These are phyloP conservation scores for Talaromyces sp. DNA, from an alignment of 2,329 filamentous ascomycete species.

Conservation along the genomic window DNA sequence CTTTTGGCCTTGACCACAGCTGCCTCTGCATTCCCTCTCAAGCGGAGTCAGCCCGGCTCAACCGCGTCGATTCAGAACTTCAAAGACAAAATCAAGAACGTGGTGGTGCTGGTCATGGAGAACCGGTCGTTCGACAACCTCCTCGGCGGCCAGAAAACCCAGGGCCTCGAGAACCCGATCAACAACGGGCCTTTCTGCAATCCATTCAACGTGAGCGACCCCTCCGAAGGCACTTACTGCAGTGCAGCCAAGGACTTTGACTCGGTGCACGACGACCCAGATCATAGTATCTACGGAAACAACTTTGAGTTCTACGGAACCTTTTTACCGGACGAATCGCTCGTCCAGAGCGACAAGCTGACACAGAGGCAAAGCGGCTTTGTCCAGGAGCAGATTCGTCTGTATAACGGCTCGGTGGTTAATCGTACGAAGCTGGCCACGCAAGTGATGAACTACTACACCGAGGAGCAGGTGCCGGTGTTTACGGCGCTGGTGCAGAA, in stretches of 20 bases:
- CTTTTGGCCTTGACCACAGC: constrained; percentile 8
- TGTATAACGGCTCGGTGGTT: constrained; percentile 23
- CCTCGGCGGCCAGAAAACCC: constrained; percentile 37
- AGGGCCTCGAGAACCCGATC: constrained; percentile 29
- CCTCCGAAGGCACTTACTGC: constrained; percentile 30
- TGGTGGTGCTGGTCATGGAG: constrained; percentile 44
- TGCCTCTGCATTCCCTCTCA: constrained; percentile 5
- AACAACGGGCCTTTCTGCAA: constrained; percentile 33
- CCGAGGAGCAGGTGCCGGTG: constrained; percentile 36
- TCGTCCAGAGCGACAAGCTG: not conserved
- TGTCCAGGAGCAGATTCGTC: constrained; percentile 37
- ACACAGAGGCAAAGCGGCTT: constrained; percentile 36
- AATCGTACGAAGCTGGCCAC: constrained; percentile 32
- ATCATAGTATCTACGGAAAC: constrained; percentile 38
- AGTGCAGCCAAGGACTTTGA: constrained; percentile 8
- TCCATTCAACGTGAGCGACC: constrained; percentile 28
- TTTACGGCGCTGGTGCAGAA: constrained; percentile 39
- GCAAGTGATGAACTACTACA: constrained; percentile 41
- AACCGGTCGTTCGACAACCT: constrained; percentile 40
- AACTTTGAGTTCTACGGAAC: constrained; percentile 40
- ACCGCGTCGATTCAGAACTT: constrained; percentile 7
- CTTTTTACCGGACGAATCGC: constrained; percentile 25
- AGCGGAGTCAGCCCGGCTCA: constrained; percentile 7
- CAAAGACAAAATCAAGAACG: constrained; percentile 41
- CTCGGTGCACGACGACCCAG: constrained; percentile 37